Percentiles rank a stretch among this genome's conserved stretches.
Conservation (phyloP, 163 green algal genomes). For the Chlorella variabilis region DNA sequence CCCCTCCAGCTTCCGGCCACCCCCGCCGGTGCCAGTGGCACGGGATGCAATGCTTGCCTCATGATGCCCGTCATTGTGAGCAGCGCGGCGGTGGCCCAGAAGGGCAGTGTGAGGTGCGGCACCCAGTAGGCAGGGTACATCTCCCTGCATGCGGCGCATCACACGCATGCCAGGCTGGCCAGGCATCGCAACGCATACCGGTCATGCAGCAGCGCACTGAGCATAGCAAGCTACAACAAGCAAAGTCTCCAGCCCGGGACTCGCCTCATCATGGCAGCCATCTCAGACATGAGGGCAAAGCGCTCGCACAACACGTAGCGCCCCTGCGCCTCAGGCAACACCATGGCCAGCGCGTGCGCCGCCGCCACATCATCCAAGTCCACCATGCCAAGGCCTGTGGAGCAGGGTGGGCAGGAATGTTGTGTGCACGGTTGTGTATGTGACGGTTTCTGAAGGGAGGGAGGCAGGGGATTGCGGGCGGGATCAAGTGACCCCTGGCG, state of each 20-base stretch:
- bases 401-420: background rate
- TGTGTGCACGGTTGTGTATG: too few relatives aligned
- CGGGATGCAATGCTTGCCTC: background rate
- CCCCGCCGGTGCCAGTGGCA: background rate
- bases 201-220: too few relatives aligned
- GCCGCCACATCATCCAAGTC: slow-evolving; percentile 66
- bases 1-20: too few relatives aligned
- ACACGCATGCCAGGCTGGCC: background rate
- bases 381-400: slow-evolving; percentile 28
- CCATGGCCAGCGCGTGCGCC: slow-evolving; percentile 56
- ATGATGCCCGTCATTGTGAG: slow-evolving; percentile 10
- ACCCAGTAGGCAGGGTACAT: slow-evolving; percentile 1
- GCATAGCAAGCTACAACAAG: background rate
- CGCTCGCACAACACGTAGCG: slow-evolving; percentile 49
- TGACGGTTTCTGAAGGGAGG: too few relatives aligned
- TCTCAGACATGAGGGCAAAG: slow-evolving; percentile 6
- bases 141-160: background rate
- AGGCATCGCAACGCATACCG: too few relatives aligned
- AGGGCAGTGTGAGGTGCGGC: background rate
- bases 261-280: slow-evolving; percentile 22
- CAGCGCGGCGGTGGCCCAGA: background rate
- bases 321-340: slow-evolving; percentile 46
- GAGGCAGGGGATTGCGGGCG: too few relatives aligned
- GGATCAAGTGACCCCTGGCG: background rate
- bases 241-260: background rate